A percentile compares a stretch with the other conserved stretches of the same genome.
Conservation (phyloP, 2,329 filamentous ascomycete genomes). For the Exserohilum rostratum region DNA sequence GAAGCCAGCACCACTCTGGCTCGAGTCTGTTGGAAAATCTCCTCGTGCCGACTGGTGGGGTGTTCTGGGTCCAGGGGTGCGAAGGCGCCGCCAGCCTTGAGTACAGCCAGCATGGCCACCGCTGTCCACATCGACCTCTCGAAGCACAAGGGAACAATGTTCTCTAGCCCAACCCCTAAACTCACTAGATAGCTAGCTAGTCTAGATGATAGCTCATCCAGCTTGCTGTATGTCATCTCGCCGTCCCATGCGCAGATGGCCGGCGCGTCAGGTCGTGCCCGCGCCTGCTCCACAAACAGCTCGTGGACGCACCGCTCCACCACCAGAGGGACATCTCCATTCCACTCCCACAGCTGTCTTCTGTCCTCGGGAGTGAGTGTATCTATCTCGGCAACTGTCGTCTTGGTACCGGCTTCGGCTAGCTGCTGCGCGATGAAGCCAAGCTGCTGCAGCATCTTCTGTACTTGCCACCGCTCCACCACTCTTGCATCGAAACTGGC, state of each 20-base stretch:
- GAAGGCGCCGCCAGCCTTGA: conserved; percentile 53
- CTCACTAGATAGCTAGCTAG: conserved; percentile 14
- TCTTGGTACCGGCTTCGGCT: background rate
- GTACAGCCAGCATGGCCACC: too few relatives aligned
- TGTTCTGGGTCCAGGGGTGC: conserved; percentile 43
- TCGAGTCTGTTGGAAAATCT: conserved; percentile 31
- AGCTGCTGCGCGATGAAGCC: conserved; percentile 21
- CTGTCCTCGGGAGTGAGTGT: too few relatives aligned
- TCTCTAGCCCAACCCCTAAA: conserved; percentile 13
- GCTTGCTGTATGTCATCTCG: conserved; percentile 1
- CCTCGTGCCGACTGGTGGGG: conserved; percentile 35
- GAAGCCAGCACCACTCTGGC: background rate
- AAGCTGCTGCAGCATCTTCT: conserved; percentile 18
- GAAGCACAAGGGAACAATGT: conserved; percentile 29
- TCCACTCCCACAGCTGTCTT: too few relatives aligned
- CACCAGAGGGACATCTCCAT: too few relatives aligned
- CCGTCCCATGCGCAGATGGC: conserved; percentile 27
- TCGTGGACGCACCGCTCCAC: conserved; percentile 20
- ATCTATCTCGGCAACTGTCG: background rate
- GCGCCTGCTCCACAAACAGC: conserved; percentile 12
- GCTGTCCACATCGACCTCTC: conserved; percentile 30
- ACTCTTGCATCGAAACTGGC: conserved; percentile 19
- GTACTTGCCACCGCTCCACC: conserved; percentile 7
- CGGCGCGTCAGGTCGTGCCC: conserved; percentile 11
- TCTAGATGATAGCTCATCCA: background rate